Percentiles rank a stretch among this genome's conserved stretches.
Evolutionary conservation across 2,329 filamentous ascomycete genomes (phyloP).

Genomic region (Claviceps sp.): DNA sequence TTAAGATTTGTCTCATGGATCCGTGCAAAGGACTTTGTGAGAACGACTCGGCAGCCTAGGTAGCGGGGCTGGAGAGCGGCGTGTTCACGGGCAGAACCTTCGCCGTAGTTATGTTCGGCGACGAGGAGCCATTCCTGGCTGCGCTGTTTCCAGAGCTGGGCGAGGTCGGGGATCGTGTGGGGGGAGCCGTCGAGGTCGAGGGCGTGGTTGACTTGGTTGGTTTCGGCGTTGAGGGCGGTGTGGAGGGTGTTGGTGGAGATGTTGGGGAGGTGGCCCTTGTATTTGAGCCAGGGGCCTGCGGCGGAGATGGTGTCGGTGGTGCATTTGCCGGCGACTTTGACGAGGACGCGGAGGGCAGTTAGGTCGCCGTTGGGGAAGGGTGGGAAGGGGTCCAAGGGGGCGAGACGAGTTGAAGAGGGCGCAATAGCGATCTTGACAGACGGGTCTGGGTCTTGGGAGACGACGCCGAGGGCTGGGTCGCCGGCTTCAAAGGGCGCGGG

Average conservation of each 20-base stretch:
- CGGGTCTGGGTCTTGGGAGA: conserved; percentile 58
- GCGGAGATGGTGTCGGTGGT: conserved; percentile 98
- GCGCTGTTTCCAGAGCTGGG: conserved; percentile 64
- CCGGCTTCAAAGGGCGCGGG: conserved; percentile 60
- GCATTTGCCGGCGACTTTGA: conserved; percentile 96
- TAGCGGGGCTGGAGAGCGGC: conserved; percentile 85
- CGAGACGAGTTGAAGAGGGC: conserved; percentile 79
- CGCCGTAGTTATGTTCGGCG: conserved; percentile 94
- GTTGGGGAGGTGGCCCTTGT: conserved; percentile 97
- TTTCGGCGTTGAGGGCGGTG: conserved; percentile 83
- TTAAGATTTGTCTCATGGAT: conserved; percentile 95
- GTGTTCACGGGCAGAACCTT: conserved; percentile 80
- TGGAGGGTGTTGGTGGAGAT: conserved; percentile 96
- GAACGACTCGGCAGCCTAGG: conserved; percentile 70
- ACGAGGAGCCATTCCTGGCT: conserved; percentile 81
- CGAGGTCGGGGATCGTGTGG: conserved; percentile 77
- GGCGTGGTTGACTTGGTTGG: conserved; percentile 81
- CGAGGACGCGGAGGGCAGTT: conserved; percentile 66
- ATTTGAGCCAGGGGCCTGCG: conserved; percentile 94
- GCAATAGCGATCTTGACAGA: conserved; percentile 62
- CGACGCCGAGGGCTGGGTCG: conserved; percentile 59
- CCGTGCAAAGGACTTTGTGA: conserved; percentile 76
- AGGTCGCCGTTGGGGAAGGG: conserved; percentile 71
- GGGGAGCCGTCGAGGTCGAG: conserved; percentile 70
- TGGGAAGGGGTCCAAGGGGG: conserved; percentile 78